Percentiles rank a stretch among this genome's conserved stretches.
Evolutionary conservation across 2,329 filamentous ascomycete species (phyloP).

Genomic region (Epichloe bromicola): DNA sequence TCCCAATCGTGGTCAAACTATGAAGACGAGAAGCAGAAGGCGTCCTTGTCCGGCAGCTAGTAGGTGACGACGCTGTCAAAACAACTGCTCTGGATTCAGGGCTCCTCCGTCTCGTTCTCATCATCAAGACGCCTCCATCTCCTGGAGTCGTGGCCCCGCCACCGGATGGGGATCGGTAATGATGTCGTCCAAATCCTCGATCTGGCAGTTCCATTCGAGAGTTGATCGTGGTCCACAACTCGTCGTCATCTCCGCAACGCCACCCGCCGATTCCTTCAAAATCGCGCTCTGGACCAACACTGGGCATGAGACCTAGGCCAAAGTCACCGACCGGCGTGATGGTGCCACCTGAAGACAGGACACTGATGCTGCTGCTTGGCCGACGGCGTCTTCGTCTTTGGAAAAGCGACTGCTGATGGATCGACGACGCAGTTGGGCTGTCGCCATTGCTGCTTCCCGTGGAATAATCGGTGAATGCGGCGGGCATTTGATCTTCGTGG

Average conservation of each 20-base stretch:
- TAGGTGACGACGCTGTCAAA: conserved; percentile 23
- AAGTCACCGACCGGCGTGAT: conserved; percentile 22
- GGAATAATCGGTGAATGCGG: conserved; percentile 10
- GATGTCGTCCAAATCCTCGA: conserved; percentile 25
- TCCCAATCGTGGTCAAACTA: conserved; percentile 12
- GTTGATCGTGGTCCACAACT: conserved; percentile 39
- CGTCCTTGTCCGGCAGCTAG: conserved; percentile 35
- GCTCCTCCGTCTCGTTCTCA: conserved; percentile 26
- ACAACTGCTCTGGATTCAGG: conserved; percentile 16
- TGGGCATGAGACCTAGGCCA: conserved; percentile 29
- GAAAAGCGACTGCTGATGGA: conserved; percentile 5
- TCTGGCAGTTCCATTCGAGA: conserved; percentile 37
- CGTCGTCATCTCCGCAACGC: conserved; percentile 33
- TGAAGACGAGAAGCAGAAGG: conserved; percentile 27
- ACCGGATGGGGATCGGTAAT: conserved; percentile 28
- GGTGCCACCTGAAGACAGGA: conserved; percentile 19
- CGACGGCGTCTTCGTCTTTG: conserved; percentile 19
- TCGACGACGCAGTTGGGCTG: conserved; percentile 6
- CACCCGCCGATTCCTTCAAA: conserved; percentile 49
- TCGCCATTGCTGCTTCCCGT: conserved; percentile 9
- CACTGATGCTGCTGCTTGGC: conserved; percentile 20
- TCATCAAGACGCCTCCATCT: conserved; percentile 30
- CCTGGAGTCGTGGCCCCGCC: conserved; percentile 25
- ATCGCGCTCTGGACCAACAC: conserved; percentile 39
- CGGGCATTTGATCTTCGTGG: not conserved